Evolutionary conservation across 768 basidiomycete species (phyloP).

Genomic region (Crassisporium funariophilum): DNA sequence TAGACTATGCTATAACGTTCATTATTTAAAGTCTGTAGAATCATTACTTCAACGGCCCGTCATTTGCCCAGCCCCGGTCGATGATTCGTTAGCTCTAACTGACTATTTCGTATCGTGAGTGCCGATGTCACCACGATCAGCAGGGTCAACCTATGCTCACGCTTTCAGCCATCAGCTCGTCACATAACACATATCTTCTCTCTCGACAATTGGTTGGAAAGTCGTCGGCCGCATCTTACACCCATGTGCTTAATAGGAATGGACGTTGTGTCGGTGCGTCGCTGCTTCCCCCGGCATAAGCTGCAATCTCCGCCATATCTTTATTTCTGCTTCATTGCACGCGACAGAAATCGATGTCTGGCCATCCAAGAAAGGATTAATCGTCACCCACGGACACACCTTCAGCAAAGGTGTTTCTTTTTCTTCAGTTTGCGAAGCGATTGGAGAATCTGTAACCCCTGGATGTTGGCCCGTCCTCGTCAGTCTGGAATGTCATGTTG

Average conservation of each 20-base stretch:
- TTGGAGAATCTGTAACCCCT: conserved; percentile 42
- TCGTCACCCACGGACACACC: conserved; percentile 66
- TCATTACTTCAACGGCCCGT: conserved; percentile 39
- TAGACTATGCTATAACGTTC: background rate
- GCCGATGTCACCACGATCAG: background rate
- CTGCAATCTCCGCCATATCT: background rate
- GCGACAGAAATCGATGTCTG: conserved; percentile 64
- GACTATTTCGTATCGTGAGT: conserved; percentile 60
- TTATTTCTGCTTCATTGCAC: background rate
- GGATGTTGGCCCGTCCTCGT: conserved; percentile 60
- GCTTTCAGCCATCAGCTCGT: conserved; percentile 50
- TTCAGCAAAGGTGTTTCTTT: conserved; percentile 55
- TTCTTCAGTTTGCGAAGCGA: conserved; percentile 52
- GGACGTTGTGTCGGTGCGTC: conserved; percentile 57
- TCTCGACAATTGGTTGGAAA: conserved; percentile 58
- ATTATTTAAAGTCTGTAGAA: conserved; percentile 30
- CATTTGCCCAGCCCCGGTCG: conserved; percentile 35
- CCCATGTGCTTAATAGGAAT: conserved; percentile 50
- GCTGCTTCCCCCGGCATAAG: conserved; percentile 1
- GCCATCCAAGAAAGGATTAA: conserved; percentile 52
- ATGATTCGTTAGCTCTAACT: conserved; percentile 49
- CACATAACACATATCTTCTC: conserved; percentile 69
- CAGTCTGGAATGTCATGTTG: conserved; percentile 65
- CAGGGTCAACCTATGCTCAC: background rate
- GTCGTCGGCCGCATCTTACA: conserved; percentile 55